These are phyloP conservation scores for Mortierella sp. DNA, from an alignment of 371 early-diverging fungal genomes.

Conservation along the genomic window DNA sequence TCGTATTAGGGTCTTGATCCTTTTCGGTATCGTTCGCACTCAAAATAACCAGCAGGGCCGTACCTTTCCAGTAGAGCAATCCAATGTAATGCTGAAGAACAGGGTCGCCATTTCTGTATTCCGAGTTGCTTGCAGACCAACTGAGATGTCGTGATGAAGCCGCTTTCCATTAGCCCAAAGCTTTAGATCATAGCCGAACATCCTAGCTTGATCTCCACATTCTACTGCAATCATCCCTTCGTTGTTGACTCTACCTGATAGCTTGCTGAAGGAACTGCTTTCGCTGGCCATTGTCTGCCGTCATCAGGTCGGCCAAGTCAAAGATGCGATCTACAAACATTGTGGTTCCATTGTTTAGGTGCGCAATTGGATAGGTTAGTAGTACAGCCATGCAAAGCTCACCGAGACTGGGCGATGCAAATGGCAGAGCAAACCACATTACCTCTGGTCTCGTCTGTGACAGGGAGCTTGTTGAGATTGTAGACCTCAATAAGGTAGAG, in stretches of 20 bases:
- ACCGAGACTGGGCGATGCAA: too few relatives aligned
- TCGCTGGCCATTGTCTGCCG: constrained; percentile 33
- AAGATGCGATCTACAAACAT: constrained; percentile 62
- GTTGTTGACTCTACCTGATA: constrained; percentile 43
- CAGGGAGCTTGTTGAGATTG: constrained; percentile 73
- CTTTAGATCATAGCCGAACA: too few relatives aligned
- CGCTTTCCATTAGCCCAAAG: too few relatives aligned
- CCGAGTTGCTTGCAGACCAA: constrained; percentile 75
- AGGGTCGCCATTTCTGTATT: constrained; percentile 78
- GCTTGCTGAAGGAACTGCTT: constrained; percentile 53
- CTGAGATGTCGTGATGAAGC: constrained; percentile 43
- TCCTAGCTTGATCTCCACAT: too few relatives aligned
- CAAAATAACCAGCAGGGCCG: too few relatives aligned
- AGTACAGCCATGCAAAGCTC: too few relatives aligned
- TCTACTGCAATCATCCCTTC: background rate
- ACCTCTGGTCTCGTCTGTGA: constrained; percentile 79
- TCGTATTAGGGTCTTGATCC: too few relatives aligned
- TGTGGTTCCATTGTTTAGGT: background rate
- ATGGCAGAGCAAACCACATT: constrained; percentile 13
- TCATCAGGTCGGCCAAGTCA: constrained; percentile 60
- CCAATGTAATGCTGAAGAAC: constrained; percentile 89
- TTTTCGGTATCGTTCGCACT: too few relatives aligned
- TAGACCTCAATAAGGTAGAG: constrained; percentile 85
- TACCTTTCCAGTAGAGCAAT: constrained; percentile 72
- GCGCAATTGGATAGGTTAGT: too few relatives aligned